phyloP scores from a whole-genome alignment of 176 grass and related monocot species.

The Oryza officinalis region DNA sequence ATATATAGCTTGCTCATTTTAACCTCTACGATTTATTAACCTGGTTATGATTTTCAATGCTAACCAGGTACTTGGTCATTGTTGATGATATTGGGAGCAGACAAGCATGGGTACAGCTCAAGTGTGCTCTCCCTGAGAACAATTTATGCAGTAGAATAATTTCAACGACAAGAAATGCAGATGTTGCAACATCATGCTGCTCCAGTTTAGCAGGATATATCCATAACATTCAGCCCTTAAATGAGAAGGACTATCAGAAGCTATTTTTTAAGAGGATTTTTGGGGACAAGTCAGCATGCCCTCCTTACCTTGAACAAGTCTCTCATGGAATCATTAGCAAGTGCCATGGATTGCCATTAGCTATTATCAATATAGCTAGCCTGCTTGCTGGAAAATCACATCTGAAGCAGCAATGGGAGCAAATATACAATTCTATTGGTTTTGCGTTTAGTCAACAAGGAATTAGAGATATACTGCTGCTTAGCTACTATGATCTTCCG shows the following conservation, averaged over 20 bases:
- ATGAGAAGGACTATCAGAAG: not conserved
- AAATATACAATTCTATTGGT: too few species aligned
- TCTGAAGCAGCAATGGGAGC: too few species aligned
- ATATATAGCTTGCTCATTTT: too few species aligned
- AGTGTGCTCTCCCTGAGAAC: not conserved
- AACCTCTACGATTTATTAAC: too few species aligned
- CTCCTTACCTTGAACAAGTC: not conserved
- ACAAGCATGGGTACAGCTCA: not conserved
- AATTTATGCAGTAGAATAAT: not conserved
- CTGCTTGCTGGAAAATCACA: not conserved
- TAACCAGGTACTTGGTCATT: constrained; percentile 23
- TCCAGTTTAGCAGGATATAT: not conserved
- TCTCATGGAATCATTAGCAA: not conserved
- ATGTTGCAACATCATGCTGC: not conserved
- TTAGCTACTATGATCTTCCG: too few species aligned
- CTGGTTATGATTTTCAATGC: too few species aligned
- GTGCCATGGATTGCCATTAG: constrained; percentile 23
- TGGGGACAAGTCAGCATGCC: not conserved
- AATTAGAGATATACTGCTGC: too few species aligned
- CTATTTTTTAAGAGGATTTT: constrained; percentile 19
- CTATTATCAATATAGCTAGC: constrained; percentile 1
- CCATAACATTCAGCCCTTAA: not conserved
- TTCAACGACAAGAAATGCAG: constrained; percentile 1
- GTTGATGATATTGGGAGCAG: constrained; percentile 27
- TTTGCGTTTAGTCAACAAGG: too few species aligned